Percentiles rank a stretch among this genome's conserved stretches.
Evolutionary conservation across 2,329 filamentous ascomycete species (phyloP).

Genomic region (Fusarium newnesense): DNA sequence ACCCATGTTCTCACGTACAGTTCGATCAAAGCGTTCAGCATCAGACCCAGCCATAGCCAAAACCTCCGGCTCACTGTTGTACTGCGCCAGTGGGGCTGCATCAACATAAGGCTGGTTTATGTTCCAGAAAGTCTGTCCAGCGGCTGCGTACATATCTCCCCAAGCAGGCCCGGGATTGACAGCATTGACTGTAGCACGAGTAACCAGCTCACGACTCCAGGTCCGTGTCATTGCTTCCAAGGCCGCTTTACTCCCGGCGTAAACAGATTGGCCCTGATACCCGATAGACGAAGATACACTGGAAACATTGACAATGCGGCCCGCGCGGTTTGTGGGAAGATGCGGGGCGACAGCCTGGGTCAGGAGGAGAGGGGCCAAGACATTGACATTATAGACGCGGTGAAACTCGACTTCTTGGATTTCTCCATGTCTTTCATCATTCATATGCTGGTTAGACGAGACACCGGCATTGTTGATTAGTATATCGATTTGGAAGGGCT

Average conservation of each 20-base stretch:
- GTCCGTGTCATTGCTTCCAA: constrained; percentile 69
- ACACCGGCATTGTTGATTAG: constrained; percentile 88
- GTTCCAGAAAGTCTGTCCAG: constrained; percentile 49
- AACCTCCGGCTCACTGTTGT: constrained; percentile 47
- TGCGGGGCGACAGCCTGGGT: constrained; percentile 77
- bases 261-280: constrained; percentile 65
- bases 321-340: constrained; percentile 74
- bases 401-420: constrained; percentile 74
- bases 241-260: constrained; percentile 68
- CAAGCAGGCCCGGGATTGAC: constrained; percentile 68
- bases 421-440: constrained; percentile 60
- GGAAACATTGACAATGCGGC: constrained; percentile 66
- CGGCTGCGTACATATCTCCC: constrained; percentile 61
- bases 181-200: constrained; percentile 65
- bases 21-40: constrained; percentile 48
- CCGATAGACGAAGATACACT: constrained; percentile 65
- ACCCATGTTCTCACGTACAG: constrained; percentile 49
- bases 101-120: constrained; percentile 54
- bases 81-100: constrained; percentile 49
- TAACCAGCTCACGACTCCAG: constrained; percentile 66
- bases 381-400: constrained; percentile 80
- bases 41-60: constrained; percentile 46
- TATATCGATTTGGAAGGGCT: constrained; percentile 71
- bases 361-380: constrained; percentile 81
- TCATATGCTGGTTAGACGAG: constrained; percentile 71